phyloP scores from a whole-genome alignment of 768 basidiomycete species.

The Vararia minispora region DNA sequence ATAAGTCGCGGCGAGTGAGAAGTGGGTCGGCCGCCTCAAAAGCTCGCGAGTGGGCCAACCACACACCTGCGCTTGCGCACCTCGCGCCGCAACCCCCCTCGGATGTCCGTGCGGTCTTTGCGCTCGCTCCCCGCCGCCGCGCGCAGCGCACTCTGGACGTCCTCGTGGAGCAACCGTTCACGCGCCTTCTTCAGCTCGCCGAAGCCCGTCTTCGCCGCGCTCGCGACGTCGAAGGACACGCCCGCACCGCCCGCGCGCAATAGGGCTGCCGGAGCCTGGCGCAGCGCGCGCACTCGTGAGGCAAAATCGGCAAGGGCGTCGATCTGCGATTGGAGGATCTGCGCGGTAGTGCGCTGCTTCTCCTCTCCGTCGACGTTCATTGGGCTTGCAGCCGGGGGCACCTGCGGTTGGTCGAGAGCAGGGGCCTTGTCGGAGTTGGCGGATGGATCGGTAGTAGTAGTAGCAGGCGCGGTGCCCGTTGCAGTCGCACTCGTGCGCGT shows the following conservation, averaged over 20 bases:
- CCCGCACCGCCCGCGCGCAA: constrained; percentile 7
- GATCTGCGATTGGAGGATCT: constrained; percentile 12
- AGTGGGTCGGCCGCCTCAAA: not conserved
- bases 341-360: no score
- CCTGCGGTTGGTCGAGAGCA: no score
- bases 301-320: constrained; percentile 10
- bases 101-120: constrained; percentile 38
- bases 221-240: constrained; percentile 3
- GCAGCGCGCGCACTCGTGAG: constrained; percentile 10
- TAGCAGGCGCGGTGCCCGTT: no score
- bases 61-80: constrained; percentile 48
- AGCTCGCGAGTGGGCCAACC: not conserved
- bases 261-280: constrained; percentile 7
- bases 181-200: constrained; percentile 32
- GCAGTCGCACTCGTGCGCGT: no score
- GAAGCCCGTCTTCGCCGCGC: constrained; percentile 4
- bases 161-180: constrained; percentile 36
- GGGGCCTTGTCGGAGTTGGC: no score
- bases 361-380: no score
- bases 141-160: constrained; percentile 46
- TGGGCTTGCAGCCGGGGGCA: no score
- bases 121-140: constrained; percentile 45
- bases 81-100: constrained; percentile 33
- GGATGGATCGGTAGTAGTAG: no score
- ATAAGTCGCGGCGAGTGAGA: not conserved